These are phyloP conservation scores for Pseudogymnoascus sp. DNA, from an alignment of 2,329 filamentous ascomycete species.

Conservation along the genomic window DNA sequence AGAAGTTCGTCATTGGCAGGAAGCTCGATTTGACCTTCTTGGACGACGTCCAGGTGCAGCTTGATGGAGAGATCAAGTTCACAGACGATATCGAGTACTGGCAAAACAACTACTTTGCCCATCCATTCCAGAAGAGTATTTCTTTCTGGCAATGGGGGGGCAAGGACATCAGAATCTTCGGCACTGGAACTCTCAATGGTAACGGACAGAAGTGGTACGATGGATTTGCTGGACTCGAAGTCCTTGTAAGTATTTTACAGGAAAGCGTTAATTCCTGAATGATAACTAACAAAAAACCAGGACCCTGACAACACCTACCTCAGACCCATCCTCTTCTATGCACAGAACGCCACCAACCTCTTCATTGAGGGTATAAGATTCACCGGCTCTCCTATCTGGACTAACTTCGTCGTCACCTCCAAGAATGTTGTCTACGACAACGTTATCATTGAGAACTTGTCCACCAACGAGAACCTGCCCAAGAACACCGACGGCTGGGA, in stretches of 20 bases:
- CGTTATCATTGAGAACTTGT: constrained; percentile 45
- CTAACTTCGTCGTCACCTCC: constrained; percentile 50
- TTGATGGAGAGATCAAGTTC: constrained; percentile 48
- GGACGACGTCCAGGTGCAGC: constrained; percentile 46
- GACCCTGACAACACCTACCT: constrained; percentile 46
- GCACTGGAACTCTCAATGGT: constrained; percentile 33
- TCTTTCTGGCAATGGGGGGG: constrained; percentile 59
- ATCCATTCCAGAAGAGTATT: constrained; percentile 44
- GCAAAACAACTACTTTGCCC: constrained; percentile 40
- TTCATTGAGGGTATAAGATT: constrained; percentile 49
- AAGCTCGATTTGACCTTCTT: constrained; percentile 50
- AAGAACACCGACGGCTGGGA: constrained; percentile 58
- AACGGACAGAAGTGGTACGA: constrained; percentile 21
- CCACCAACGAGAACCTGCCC: constrained; percentile 40
- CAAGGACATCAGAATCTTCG: constrained; percentile 50
- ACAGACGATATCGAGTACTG: constrained; percentile 31
- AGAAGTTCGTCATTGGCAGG: constrained; percentile 50
- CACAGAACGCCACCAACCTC: constrained; percentile 51
- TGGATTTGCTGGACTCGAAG: constrained; percentile 31
- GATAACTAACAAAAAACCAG: constrained; percentile 17
- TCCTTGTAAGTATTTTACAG: constrained; percentile 28
- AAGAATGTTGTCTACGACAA: constrained; percentile 45
- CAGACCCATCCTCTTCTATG: constrained; percentile 51
- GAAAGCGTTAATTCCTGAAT: background rate
- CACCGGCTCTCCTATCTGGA: constrained; percentile 55